Evolutionary conservation across 768 basidiomycete genomes (phyloP), one percentile per base, ranked within the genome.

Genomic region (Hericium coralloides): DNA sequence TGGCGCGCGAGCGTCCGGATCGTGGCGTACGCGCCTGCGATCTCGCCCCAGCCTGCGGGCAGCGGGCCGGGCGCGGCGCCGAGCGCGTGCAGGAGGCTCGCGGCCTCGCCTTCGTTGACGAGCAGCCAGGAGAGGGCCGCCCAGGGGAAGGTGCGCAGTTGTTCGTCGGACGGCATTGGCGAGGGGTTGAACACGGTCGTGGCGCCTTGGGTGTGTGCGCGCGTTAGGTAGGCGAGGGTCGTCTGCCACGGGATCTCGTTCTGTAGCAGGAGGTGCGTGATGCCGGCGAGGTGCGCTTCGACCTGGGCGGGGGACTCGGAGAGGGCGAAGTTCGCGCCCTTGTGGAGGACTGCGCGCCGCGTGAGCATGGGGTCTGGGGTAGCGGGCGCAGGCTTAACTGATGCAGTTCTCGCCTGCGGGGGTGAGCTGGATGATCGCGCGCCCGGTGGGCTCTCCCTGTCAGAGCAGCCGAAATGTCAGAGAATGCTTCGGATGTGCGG

Each of bases 361-460:
- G 38, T 18, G 17, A 43, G 18, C 18, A 18, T 17, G 25, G 49
- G 63, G 22, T 12, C n/a, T 55, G 43, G n/a, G 59, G 17, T 52
- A 7, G 51, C 47, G 48, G 20, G 18, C 12, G 47, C 9, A 18
- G 50, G 23, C 67, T 77, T 51, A 56, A 83, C 83, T 77, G 62
- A 85, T 85, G 60, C 80, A 78, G 58, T 85, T 85, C 66, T 85
- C 81, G 37, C 83, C 83, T 20, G 72, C 70, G 7, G 77, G 70
- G 4, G 79, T 71, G 2, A 85, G 75, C 63, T 85, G 83, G 23
- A 85, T 82, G 18, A 84, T 72, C 1, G 83, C 83, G 2, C 83
- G 73, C 14, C 83, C 83, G 2, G 80, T 84, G 0, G 75, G 72
- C 58, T 74, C 75, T 78, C 81, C 57, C 31, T 37, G 36, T 17